A percentile compares a stretch with the other conserved stretches of the same genome.
Conservation (phyloP, 306 rosid species). For the Acacia acuminata region DNA sequence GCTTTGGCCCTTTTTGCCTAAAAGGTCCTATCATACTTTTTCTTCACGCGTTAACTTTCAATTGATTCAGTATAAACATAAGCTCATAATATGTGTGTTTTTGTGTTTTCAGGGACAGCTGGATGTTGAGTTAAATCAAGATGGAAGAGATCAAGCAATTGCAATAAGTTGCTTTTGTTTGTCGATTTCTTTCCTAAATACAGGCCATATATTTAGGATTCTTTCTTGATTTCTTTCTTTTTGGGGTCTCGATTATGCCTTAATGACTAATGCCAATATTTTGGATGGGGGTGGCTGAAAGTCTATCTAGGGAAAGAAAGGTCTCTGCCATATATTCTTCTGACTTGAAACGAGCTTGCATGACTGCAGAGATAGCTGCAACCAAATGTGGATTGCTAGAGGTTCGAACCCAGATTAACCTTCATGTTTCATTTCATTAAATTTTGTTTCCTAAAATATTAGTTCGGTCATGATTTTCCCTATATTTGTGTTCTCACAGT, state of each 20-base stretch:
- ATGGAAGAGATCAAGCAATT: slow-evolving; percentile 81
- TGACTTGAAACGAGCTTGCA: too few relatives aligned
- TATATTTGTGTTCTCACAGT: not conserved
- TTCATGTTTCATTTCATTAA: not conserved
- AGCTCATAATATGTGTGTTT: too few relatives aligned
- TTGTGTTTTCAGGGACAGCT: slow-evolving; percentile 46
- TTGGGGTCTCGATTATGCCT: not conserved
- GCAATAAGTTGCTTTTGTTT: slow-evolving; percentile 54
- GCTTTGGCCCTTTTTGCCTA: too few relatives aligned
- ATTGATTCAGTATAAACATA: not conserved
- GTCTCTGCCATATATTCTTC: slow-evolving; percentile 52
- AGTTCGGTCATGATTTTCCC: not conserved
- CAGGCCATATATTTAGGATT: not conserved
- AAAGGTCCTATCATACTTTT: too few relatives aligned
- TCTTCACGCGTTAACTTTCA: not conserved
- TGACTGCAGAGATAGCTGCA: too few relatives aligned
- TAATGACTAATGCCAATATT: slow-evolving; percentile 20
- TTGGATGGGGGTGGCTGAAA: slow-evolving; percentile 67
- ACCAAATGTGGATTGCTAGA: slow-evolving; percentile 56
- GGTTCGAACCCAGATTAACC: slow-evolving; percentile 47
- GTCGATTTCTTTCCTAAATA: slow-evolving; percentile 14
- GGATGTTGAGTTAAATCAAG: slow-evolving; percentile 83
- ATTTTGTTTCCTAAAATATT: slow-evolving; percentile 2
- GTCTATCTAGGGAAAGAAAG: slow-evolving; percentile 75
- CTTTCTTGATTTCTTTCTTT: too few relatives aligned